Conservation (phyloP, 2,329 filamentous ascomycete species). For the Curvularia eragrostidis region DNA sequence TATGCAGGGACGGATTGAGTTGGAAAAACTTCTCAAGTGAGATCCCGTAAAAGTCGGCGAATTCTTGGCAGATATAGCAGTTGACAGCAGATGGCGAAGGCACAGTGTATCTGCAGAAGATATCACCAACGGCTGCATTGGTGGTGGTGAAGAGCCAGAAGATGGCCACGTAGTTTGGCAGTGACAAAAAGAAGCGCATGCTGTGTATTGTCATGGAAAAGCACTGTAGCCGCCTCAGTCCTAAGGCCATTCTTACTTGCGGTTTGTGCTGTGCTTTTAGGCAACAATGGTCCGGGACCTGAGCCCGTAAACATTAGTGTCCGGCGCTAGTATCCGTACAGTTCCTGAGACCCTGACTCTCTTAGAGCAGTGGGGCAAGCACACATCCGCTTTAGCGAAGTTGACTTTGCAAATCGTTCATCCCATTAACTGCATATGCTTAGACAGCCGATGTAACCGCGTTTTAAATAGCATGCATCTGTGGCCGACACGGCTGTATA, state of each 20-base stretch:
- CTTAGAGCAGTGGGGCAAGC: background rate
- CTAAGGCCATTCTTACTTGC: background rate
- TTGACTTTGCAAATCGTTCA: background rate
- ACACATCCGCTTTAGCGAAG: background rate
- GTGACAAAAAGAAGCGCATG: background rate
- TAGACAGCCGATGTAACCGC: background rate
- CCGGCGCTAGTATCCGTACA: too few relatives aligned
- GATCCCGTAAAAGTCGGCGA: background rate
- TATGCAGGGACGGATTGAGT: background rate
- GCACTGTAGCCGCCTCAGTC: background rate
- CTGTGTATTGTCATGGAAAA: background rate
- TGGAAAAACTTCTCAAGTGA: background rate
- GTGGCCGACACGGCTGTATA: background rate
- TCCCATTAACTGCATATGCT: background rate
- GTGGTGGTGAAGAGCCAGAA: background rate
- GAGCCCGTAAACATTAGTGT: background rate
- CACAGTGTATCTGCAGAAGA: background rate
- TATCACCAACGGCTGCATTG: background rate
- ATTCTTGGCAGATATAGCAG: background rate
- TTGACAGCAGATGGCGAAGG: background rate
- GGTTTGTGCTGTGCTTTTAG: background rate
- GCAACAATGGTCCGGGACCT: background rate
- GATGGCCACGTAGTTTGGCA: background rate
- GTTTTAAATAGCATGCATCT: background rate
- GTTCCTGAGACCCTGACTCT: too few relatives aligned